Evolutionary conservation across 2,329 filamentous ascomycete species (phyloP), one percentile per base, ranked within the genome.

Genomic region (Ceratocystis colombiana): DNA sequence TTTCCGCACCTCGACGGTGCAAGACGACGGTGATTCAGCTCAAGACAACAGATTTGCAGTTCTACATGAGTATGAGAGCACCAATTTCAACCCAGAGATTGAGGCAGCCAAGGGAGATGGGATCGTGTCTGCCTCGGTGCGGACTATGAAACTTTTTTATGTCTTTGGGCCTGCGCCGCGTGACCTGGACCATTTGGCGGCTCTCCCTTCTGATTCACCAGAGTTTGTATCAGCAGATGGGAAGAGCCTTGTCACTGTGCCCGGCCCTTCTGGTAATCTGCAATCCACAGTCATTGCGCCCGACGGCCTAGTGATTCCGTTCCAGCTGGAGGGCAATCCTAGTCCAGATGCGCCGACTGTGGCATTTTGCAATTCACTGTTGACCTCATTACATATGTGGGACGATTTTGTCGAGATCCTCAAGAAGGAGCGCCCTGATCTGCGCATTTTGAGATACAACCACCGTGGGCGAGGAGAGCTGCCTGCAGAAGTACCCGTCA

Each of bases 371-470:
- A 95, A 95, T 78, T 92, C 88, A 0, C 86, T 96, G 62, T 82
- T 96, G 6, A 89, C 89, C 1, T 85, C 87, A 61, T 81, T 87
- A 69, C 79, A 83, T 73, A 94, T 96, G 82, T 96, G 90, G 90
- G 88, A 94, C 71, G 79, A 79, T 1, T 84, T 95, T 68, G 77
- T 94, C 0, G 76, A 78, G 0, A 76, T 83, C n/a, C 80, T 94
- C 70, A 80, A 81, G 63, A 73, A 76, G 0, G 72, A 82, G 46
- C 83, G 86, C 28, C 83, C 84, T 2, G 79, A 84, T 48, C 86
- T 90, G 73, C 85, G 88, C 64, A 81, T 95, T 69, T 78, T 96
- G 0, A 86, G 90, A 8, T 95, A 91, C 76, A 84, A 90, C 73
- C 82, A 84, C 1, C 89, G 90, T 64, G 90, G 90, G 5, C 84